Conservation (phyloP, 2,329 filamentous ascomycete species). For the Alternaria gansuensis region DNA sequence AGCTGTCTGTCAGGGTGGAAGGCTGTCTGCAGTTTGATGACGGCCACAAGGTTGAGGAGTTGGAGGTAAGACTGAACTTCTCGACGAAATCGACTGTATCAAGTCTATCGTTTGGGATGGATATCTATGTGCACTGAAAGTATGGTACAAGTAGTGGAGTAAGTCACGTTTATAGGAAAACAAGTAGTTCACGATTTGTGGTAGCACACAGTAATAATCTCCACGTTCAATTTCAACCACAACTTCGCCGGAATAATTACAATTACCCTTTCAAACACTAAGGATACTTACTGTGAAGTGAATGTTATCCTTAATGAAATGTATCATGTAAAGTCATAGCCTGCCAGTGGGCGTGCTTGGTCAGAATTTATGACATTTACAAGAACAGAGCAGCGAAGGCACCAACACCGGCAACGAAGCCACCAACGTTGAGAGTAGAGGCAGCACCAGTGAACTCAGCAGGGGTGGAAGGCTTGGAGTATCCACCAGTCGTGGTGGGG, state of each 20-base stretch:
- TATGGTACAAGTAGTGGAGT: too few species aligned
- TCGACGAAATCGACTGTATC: too few species aligned
- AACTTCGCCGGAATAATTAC: constrained; percentile 38
- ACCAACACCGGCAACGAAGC: constrained; percentile 54
- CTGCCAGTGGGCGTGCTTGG: constrained; percentile 40
- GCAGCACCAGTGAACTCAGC: constrained; percentile 53
- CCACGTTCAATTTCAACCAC: constrained; percentile 37
- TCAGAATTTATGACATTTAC: constrained; percentile 52
- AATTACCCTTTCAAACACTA: constrained; percentile 41
- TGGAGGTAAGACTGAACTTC: too few species aligned
- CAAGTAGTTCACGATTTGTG: constrained; percentile 15
- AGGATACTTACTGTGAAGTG: constrained; percentile 40
- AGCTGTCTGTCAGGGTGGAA: not conserved
- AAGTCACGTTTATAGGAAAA: not conserved
- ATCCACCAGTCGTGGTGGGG: constrained; percentile 44
- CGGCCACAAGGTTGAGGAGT: not conserved
- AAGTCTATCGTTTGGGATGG: too few species aligned
- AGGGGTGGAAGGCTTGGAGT: constrained; percentile 44
- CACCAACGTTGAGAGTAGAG: constrained; percentile 47
- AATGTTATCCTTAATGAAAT: constrained; percentile 33
- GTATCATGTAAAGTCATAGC: constrained; percentile 54
- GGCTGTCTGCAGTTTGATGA: too few species aligned
- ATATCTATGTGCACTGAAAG: too few species aligned
- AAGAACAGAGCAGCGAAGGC: constrained; percentile 55
- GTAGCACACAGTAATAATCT: constrained; percentile 16